Percentiles rank a stretch among this genome's conserved stretches.
phyloP scores from a whole-genome alignment of 1,284 basidiomycete genomes.

The Cryptococcus sp. region DNA sequence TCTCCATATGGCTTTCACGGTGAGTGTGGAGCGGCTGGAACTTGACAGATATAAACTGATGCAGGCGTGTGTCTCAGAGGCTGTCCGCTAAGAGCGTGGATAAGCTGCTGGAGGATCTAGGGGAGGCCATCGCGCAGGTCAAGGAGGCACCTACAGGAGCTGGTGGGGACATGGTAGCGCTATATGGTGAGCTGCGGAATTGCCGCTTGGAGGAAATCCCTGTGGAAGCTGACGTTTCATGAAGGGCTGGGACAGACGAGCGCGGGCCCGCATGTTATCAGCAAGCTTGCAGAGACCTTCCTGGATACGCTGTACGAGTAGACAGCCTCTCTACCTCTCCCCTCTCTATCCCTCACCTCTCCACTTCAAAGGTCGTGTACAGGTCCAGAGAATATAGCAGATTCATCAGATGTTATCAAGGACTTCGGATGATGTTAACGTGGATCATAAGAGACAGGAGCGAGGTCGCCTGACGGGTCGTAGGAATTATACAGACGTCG shows the following conservation, averaged over 20 bases:
- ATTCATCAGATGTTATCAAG: background rate
- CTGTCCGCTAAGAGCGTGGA: slow-evolving; percentile 50
- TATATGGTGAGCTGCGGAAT: slow-evolving; percentile 70
- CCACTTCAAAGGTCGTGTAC: background rate
- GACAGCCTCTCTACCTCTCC: background rate
- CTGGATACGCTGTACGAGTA: slow-evolving; percentile 75
- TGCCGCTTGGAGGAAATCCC: background rate
- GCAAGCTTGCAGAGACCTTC: slow-evolving; percentile 75
- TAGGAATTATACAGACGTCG: background rate
- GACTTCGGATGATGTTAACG: background rate
- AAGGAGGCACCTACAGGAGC: slow-evolving; percentile 56
- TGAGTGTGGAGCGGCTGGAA: slow-evolving; percentile 49
- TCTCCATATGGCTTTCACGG: slow-evolving; percentile 91
- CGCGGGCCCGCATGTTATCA: slow-evolving; percentile 83
- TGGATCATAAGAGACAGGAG: background rate
- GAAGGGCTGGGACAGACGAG: slow-evolving; percentile 81
- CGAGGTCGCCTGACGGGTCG: background rate
- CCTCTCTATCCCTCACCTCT: background rate
- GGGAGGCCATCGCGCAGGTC: slow-evolving; percentile 69
- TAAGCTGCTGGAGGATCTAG: slow-evolving; percentile 59
- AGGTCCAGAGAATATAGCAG: background rate
- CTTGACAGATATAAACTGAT: too few species aligned
- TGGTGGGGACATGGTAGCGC: slow-evolving; percentile 74
- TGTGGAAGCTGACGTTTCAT: background rate
- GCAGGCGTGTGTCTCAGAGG: slow-evolving; percentile 46